Percentiles rank a stretch among this genome's conserved stretches.
Conservation (phyloP, 805 yeast genomes). For the Candida easanensis region DNA sequence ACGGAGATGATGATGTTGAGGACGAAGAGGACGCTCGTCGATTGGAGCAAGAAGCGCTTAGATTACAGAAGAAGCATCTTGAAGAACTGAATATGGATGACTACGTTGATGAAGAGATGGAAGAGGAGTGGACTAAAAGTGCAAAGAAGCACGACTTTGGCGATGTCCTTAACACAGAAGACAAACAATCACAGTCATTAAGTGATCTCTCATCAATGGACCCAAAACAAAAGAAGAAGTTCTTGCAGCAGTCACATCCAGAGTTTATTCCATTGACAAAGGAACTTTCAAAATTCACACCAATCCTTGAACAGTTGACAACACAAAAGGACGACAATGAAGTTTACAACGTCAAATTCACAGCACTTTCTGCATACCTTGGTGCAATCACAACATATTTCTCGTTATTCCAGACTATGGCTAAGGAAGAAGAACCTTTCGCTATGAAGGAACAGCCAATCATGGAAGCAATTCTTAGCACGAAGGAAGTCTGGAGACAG, state of each 20-base stretch:
- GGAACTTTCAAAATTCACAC: conserved; percentile 49
- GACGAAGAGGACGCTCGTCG: conserved; percentile 72
- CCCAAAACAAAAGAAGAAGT: conserved; percentile 46
- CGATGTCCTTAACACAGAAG: conserved; percentile 28
- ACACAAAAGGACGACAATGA: conserved; percentile 31
- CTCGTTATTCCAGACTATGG: conserved; percentile 62
- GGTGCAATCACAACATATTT: conserved; percentile 79
- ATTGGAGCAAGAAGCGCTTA: conserved; percentile 83
- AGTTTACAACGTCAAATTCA: conserved; percentile 47
- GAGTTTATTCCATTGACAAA: conserved; percentile 76
- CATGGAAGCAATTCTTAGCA: conserved; percentile 79
- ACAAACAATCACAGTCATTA: conserved; percentile 30
- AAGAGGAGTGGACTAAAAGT: conserved; percentile 74
- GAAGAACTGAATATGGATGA: conserved; percentile 75
- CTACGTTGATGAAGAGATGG: conserved; percentile 71
- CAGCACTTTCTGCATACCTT: conserved; percentile 75
- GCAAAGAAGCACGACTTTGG: conserved; percentile 46
- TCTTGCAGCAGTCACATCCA: conserved; percentile 67
- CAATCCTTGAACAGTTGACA: conserved; percentile 38
- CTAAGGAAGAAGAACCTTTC: conserved; percentile 52
- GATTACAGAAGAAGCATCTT: conserved; percentile 78
- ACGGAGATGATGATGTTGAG: conserved; percentile 54
- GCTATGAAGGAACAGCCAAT: conserved; percentile 84
- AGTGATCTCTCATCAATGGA: conserved; percentile 51
- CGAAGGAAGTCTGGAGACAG: conserved; percentile 88